Evolutionary conservation across 805 yeast species (phyloP), one percentile per base, ranked within the genome.

Genomic region (Clavispora asparagi): DNA sequence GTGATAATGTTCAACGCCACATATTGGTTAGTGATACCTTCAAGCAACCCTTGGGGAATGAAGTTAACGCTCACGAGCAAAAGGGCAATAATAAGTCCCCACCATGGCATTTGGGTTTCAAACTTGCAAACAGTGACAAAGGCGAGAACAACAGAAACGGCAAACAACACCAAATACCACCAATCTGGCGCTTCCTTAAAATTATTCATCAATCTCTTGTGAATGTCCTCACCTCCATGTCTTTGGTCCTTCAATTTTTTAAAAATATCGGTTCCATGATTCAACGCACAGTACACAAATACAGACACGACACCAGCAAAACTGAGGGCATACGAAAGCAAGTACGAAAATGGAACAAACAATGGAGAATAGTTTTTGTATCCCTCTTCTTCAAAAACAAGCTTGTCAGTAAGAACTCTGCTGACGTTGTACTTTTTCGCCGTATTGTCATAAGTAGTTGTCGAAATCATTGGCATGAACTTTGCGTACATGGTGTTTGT

Each of bases 401-500:
- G 45, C 6, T 52, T 47, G 12, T 29, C 17, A 43, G 50, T 45
- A 35, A 58, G 42, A 23, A 58, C 59, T 31, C 41, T 50, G 14
- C 55, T 36, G 19, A 57, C 59, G 36, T 58, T 55, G 47, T 50
- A 58, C 25, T 47, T 44, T 17, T 48, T 41, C 11, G 54, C 56
- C 19, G 40, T 50, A 30, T 55, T 56, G 45, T 58, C 62, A 37
- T 44, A 58, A 0, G 62, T 54, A 4, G 58, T 45, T 11, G 60
- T 46, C 11, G 55, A 49, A 14, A 54, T 51, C 50, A 58, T 52
- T 6, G 62, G 62, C 54, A 58, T 49, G 41, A 50, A 58, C 48
- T 56, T 54, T 28, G 60, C 54, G 44, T 58, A 54, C 62, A 55
- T 50, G 43, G 52, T 49, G 52, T 57, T 54, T 9, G 57, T 54